Evolutionary conservation across 306 rosid species (phyloP), one percentile per base, ranked within the genome.

Genomic region (Prunus mira): DNA sequence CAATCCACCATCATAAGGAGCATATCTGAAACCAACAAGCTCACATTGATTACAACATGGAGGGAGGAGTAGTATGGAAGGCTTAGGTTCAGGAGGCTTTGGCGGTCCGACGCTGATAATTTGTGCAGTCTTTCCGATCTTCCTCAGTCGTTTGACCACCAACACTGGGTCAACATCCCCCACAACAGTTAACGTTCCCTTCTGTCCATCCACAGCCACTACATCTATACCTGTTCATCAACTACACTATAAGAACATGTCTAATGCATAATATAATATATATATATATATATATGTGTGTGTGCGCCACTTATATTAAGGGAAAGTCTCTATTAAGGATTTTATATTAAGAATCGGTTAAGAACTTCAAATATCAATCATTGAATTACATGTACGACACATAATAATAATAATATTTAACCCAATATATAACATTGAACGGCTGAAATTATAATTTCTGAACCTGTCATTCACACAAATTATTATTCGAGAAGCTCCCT

Each of bases 31-130:
- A 22, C 24, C 61, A 15, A 69, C 73, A 17, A 69, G 61, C 22
- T 69, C 25, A 25, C 74, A 50, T 18, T 18, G 25, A 18, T 50
- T 69, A 50, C 62, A 69, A 32, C 17, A 50, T 49, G 60, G 57
- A 69, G 74, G 74, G 24, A 69, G 74, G 24, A 15, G 22, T 13
- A 34, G 0, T 49, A 19, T 2, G 28, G 12, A 7, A 6, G 9
- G 13, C 45, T 69, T 50, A 3, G 3, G 1, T 49, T 25, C 22
- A 0, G 20, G 3, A 6, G 43, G 46, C 60, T 51, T 27, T 4
- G 74, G 74, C 15, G 62, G 46, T 50, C 74, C 74, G 28, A 69
- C 61, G 9, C 62, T 69, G 6, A 69, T 18, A 15, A 69, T 18
- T 27, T 69, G 45, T 25, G 61, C 74, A 6, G 17, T 17, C 28